Conservation (phyloP, 768 basidiomycete species). For the Suillus clintonianus region DNA sequence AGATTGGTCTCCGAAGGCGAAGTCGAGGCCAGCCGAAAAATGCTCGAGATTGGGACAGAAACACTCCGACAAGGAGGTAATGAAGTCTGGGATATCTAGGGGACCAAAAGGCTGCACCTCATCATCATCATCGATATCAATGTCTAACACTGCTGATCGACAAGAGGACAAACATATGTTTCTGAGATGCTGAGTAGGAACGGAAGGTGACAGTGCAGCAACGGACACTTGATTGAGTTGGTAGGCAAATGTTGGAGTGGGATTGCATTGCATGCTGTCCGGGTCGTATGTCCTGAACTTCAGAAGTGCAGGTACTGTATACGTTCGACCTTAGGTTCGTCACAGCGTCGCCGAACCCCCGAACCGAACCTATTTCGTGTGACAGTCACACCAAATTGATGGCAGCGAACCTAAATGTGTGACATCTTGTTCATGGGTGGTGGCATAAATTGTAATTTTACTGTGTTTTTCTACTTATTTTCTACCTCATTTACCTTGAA, state of each 20-base stretch:
- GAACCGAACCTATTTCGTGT: too few relatives aligned
- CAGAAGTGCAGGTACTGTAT: too few relatives aligned
- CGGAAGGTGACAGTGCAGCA: background rate
- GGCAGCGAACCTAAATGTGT: too few relatives aligned
- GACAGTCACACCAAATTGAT: too few relatives aligned
- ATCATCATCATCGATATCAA: background rate
- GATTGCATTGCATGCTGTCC: background rate
- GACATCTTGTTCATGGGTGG: too few relatives aligned
- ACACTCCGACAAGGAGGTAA: background rate
- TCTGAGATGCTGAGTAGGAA: background rate
- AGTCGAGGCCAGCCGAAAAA: background rate
- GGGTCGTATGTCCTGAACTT: background rate
- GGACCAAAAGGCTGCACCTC: background rate
- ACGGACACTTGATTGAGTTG: background rate
- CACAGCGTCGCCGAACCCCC: too few relatives aligned
- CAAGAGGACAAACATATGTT: background rate
- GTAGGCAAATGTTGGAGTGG: background rate
- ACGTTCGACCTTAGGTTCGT: too few relatives aligned
- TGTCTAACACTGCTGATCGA: background rate
- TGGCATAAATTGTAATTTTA: too few relatives aligned
- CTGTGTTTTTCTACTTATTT: too few relatives aligned
- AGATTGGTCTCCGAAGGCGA: background rate
- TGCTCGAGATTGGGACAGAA: background rate
- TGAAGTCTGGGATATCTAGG: background rate
- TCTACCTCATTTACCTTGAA: too few relatives aligned